phyloP scores from a whole-genome alignment of 1,284 basidiomycete genomes.

The Inonotus obliquus region DNA sequence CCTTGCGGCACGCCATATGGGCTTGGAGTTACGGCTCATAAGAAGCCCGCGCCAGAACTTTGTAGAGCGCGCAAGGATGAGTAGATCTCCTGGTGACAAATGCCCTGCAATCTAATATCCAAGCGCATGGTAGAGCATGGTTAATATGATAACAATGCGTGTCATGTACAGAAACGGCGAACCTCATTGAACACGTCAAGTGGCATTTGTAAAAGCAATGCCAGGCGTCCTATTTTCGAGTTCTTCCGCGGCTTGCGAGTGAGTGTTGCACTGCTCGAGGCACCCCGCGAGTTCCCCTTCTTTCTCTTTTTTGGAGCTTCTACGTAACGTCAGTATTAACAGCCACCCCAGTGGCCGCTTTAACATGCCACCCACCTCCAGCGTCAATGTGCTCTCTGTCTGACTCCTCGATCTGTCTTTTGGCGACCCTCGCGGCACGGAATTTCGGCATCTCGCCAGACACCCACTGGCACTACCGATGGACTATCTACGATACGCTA shows the following conservation, averaged over 20 bases:
- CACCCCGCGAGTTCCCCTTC: background rate
- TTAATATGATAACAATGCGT: background rate
- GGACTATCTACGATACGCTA: too few relatives aligned
- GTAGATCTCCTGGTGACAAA: slow-evolving; percentile 18
- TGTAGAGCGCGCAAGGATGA: slow-evolving; percentile 19
- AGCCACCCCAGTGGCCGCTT: too few relatives aligned
- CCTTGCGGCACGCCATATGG: slow-evolving; percentile 19
- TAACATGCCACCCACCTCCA: too few relatives aligned
- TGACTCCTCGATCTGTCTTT: too few relatives aligned
- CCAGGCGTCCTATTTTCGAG: slow-evolving; percentile 2
- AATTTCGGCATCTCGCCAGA: too few relatives aligned
- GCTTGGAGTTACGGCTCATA: slow-evolving; percentile 17
- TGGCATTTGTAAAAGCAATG: slow-evolving; percentile 23
- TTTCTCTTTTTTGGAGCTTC: background rate
- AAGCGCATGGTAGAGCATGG: background rate
- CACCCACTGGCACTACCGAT: too few relatives aligned
- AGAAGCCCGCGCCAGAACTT: slow-evolving; percentile 16
- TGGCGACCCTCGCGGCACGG: too few relatives aligned
- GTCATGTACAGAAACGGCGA: too few relatives aligned
- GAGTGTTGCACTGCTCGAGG: background rate
- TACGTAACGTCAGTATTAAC: background rate
- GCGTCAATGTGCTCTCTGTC: too few relatives aligned
- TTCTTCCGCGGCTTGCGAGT: slow-evolving; percentile 15
- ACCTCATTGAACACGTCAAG: slow-evolving; percentile 30
- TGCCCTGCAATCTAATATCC: background rate